These are phyloP conservation scores for Talaromyces liani DNA, from an alignment of 495 filamentous ascomycete genomes.

Conservation along the genomic window DNA sequence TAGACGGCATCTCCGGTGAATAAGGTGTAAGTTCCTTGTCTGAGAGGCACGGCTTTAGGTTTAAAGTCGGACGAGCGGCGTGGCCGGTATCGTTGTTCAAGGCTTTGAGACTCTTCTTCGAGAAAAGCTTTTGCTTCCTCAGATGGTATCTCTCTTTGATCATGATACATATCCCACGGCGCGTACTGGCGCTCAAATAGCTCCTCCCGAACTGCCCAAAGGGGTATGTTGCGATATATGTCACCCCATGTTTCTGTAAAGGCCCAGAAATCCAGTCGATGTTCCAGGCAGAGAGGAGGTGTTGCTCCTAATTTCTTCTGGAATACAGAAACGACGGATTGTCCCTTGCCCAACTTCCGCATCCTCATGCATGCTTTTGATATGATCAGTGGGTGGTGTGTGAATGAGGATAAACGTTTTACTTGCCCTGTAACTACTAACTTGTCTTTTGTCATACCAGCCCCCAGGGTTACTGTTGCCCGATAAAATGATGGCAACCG, in stretches of 20 bases:
- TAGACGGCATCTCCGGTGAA: constrained; percentile 31
- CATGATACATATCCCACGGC: constrained; percentile 12
- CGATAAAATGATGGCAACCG: constrained; percentile 50
- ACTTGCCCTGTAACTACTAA: constrained; percentile 67
- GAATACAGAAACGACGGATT: constrained; percentile 51
- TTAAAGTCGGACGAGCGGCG: not conserved
- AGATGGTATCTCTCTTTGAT: constrained; percentile 8
- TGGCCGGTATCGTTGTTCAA: constrained; percentile 33
- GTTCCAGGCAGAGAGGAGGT: constrained; percentile 7
- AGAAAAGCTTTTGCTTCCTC: constrained; percentile 36
- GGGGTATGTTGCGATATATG: constrained; percentile 37
- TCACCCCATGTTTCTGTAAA: constrained; percentile 50
- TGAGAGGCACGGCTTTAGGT: not conserved
- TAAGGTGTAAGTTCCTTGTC: constrained; percentile 19
- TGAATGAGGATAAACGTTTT: not conserved
- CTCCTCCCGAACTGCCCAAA: constrained; percentile 54
- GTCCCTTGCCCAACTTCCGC: constrained; percentile 52
- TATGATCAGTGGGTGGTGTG: not conserved
- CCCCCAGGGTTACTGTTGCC: constrained; percentile 64
- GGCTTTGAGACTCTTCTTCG: constrained; percentile 36
- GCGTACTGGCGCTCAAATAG: constrained; percentile 28
- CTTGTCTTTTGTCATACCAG: constrained; percentile 59
- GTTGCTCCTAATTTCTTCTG: constrained; percentile 37
- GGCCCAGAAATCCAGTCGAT: constrained; percentile 32
- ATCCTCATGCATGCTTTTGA: constrained; percentile 57